Conservation (phyloP, 345 rosid genomes). For the Populus ilicifolia region DNA sequence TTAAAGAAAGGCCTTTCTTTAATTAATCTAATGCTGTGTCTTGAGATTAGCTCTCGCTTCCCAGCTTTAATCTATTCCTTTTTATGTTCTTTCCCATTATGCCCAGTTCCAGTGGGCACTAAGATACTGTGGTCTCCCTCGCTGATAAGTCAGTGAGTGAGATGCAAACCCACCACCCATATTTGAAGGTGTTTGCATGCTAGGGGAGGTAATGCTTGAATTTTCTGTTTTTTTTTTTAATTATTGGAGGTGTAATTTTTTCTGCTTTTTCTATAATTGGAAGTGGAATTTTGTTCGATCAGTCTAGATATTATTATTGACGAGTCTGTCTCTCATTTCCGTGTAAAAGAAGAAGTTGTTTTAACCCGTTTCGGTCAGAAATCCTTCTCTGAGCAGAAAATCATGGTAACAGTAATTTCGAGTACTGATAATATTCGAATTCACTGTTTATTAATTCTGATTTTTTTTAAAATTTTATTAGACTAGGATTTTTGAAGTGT, state of each 20-base stretch:
- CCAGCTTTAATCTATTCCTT: background rate
- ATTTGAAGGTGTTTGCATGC: background rate
- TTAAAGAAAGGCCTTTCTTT: too few species aligned
- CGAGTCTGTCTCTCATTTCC: too few species aligned
- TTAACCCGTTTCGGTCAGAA: too few species aligned
- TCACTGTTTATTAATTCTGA: background rate
- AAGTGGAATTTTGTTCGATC: background rate
- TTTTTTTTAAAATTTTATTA: background rate
- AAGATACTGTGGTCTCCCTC: background rate
- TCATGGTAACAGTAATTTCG: too few species aligned
- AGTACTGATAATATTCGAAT: background rate
- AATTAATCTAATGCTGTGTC: too few species aligned
- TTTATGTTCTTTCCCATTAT: background rate
- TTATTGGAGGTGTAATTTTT: background rate
- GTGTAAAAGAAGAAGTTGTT: too few species aligned
- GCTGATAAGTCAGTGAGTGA: background rate
- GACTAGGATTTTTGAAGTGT: too few species aligned
- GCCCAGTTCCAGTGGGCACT: background rate
- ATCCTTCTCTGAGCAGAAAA: too few species aligned
- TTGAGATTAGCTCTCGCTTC: background rate
- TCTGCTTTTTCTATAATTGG: background rate
- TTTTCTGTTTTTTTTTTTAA: background rate
- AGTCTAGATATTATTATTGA: background rate
- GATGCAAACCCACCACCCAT: conserved; percentile 1
- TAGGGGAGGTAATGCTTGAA: background rate